Evolutionary conservation across 1,284 basidiomycete species (phyloP).

Genomic region (Leccinum subrobustum): DNA sequence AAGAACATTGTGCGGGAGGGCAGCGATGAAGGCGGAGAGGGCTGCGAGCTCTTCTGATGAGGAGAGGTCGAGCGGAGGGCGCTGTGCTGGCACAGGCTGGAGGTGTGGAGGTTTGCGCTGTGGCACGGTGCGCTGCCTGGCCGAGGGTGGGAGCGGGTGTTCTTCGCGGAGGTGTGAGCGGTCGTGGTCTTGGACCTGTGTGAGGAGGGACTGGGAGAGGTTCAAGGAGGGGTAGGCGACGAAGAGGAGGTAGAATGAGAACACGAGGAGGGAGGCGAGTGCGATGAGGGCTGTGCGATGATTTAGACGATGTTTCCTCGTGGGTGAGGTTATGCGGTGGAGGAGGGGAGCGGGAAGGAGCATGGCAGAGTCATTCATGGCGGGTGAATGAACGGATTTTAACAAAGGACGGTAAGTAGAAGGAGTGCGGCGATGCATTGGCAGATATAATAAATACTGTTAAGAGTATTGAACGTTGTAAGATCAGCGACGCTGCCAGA

Average conservation of each 20-base stretch:
- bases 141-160: conserved; percentile 11
- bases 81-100: conserved; percentile 23
- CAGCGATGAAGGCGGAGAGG: conserved; percentile 74
- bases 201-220: conserved; percentile 39
- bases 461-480: background rate
- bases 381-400: background rate
- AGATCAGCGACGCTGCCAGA: background rate
- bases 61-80: conserved; percentile 46
- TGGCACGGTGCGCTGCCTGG: conserved; percentile 20
- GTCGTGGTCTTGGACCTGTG: conserved; percentile 26
- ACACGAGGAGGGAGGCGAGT: conserved; percentile 46
- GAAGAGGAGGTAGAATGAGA: conserved; percentile 55
- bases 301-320: conserved; percentile 28
- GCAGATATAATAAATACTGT: background rate
- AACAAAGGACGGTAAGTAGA: conserved; percentile 17
- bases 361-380: conserved; percentile 2
- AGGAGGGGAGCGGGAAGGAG: conserved; percentile 23
- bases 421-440: conserved; percentile 31
- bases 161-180: conserved; percentile 19
- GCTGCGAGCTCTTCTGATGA: conserved; percentile 74
- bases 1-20: conserved; percentile 76
- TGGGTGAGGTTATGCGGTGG: conserved; percentile 25
- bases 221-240: conserved; percentile 43
- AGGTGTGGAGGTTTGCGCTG: conserved; percentile 27
- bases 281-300: conserved; percentile 53